A percentile compares a stretch with the other conserved stretches of the same genome.
Evolutionary conservation across 441 rosid genomes (phyloP).

Genomic region (Melastoma candidum): DNA sequence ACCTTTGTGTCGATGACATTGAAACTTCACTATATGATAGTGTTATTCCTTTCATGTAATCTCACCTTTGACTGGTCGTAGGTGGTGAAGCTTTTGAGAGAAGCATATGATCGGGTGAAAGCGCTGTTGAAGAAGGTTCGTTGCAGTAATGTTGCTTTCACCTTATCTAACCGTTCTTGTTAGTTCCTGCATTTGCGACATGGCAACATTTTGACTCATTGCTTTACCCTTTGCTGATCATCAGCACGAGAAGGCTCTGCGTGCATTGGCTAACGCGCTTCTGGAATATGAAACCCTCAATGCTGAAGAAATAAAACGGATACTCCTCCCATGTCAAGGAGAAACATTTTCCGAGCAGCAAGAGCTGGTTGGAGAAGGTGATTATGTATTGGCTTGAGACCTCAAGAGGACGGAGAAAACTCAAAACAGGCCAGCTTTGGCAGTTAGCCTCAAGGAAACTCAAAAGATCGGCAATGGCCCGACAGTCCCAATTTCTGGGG

Average conservation of each 20-base stretch:
- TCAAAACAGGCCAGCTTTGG: no score
- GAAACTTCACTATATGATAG: no score
- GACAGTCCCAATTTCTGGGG: no score
- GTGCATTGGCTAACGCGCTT: conserved; percentile 79
- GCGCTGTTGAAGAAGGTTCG: conserved; percentile 39
- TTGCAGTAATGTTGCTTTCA: neutral
- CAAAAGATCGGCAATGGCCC: no score
- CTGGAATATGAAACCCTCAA: conserved; percentile 80
- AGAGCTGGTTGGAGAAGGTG: conserved; percentile 50
- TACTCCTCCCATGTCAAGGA: conserved; percentile 58
- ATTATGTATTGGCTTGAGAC: conserved; percentile 59
- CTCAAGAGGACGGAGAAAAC: no score
- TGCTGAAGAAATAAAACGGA: conserved; percentile 76
- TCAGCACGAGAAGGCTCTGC: conserved; percentile 95
- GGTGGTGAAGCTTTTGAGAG: conserved; percentile 49
- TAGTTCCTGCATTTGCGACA: no score
- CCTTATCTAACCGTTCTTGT: neutral
- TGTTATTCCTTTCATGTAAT: no score
- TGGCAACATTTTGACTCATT: no score
- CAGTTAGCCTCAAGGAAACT: no score
- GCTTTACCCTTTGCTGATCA: no score
- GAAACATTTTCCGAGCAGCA: conserved; percentile 50
- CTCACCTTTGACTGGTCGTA: conserved; percentile 16
- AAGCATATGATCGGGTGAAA: no score
- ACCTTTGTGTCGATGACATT: no score